These are phyloP conservation scores for Kodamaea kaohsiungensis DNA, from an alignment of 805 yeast species.

Conservation along the genomic window DNA sequence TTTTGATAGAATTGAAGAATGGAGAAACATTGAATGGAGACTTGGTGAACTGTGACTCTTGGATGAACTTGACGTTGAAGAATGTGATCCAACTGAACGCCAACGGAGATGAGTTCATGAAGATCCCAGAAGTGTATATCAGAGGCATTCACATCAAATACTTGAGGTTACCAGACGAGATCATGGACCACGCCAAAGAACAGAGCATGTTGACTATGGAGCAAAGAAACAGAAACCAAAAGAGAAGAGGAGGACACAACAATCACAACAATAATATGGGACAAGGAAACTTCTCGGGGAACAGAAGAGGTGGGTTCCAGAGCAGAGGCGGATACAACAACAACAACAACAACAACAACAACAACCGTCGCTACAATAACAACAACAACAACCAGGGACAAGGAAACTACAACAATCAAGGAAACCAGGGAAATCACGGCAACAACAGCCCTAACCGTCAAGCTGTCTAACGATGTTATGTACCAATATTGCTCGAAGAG, in stretches of 20 bases:
- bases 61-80: constrained; percentile 89
- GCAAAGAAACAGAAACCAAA: constrained; percentile 48
- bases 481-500: neutral
- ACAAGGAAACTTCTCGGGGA: constrained; percentile 13
- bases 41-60: constrained; percentile 82
- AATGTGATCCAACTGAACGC: constrained; percentile 71
- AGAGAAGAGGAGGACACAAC: constrained; percentile 42
- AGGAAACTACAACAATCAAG: constrained; percentile 7
- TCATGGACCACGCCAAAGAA: constrained; percentile 75
- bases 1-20: constrained; percentile 85
- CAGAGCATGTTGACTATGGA: constrained; percentile 55
- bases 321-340: constrained; percentile 25
- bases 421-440: constrained; percentile 7
- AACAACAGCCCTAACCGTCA: constrained; percentile 12
- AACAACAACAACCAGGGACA: constrained; percentile 20
- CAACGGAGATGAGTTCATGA: constrained; percentile 59
- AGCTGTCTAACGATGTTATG: constrained; percentile 6
- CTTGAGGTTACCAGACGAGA: constrained; percentile 71
- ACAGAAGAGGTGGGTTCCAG: constrained; percentile 26
- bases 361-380: constrained; percentile 10
- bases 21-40: constrained; percentile 89
- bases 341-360: constrained; percentile 24
- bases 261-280: constrained; percentile 16
- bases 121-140: constrained; percentile 73
- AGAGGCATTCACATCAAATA: constrained; percentile 84